phyloP scores from a whole-genome alignment of 257 asterid species.

The Linderniella brevidens region DNA sequence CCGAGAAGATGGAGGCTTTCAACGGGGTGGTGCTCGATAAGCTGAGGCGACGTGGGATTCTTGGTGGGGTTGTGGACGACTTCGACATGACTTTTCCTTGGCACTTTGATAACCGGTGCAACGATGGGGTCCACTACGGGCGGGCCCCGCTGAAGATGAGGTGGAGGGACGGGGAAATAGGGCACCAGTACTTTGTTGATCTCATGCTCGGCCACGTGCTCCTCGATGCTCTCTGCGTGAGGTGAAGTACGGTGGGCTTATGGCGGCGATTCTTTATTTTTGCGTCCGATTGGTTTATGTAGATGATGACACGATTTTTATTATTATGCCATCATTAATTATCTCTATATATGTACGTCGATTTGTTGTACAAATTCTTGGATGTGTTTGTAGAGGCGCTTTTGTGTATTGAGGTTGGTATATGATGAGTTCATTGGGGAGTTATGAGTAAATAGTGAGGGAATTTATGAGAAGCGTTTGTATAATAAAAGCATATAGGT shows the following conservation, averaged over 20 bases:
- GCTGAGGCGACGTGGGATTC: slow-evolving; percentile 33
- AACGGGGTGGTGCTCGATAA: slow-evolving; percentile 75
- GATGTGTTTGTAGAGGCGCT: no score
- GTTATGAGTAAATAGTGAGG: no score
- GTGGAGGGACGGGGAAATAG: slow-evolving; percentile 85
- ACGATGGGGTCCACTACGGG: slow-evolving; percentile 89
- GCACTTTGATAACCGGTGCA: slow-evolving; percentile 86
- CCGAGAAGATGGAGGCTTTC: slow-evolving; percentile 87
- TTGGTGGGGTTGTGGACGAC: slow-evolving; percentile 44
- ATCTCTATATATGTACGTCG: no score
- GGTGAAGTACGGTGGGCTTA: slow-evolving; percentile 2
- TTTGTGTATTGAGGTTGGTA: no score
- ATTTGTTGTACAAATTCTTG: no score
- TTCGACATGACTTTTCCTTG: slow-evolving; percentile 92
- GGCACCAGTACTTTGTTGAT: slow-evolving; percentile 89
- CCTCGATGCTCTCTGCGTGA: slow-evolving; percentile 37
- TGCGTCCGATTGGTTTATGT: no score
- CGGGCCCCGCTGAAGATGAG: slow-evolving; percentile 57
- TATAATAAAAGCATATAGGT: no score
- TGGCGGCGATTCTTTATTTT: no score
- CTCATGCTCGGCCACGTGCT: slow-evolving; percentile 83
- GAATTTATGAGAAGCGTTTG: no score
- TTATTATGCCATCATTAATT: no score
- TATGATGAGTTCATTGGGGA: no score
- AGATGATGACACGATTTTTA: no score